Conservation (phyloP, 164 flowering plant species). For the Sextonia rubra region DNA sequence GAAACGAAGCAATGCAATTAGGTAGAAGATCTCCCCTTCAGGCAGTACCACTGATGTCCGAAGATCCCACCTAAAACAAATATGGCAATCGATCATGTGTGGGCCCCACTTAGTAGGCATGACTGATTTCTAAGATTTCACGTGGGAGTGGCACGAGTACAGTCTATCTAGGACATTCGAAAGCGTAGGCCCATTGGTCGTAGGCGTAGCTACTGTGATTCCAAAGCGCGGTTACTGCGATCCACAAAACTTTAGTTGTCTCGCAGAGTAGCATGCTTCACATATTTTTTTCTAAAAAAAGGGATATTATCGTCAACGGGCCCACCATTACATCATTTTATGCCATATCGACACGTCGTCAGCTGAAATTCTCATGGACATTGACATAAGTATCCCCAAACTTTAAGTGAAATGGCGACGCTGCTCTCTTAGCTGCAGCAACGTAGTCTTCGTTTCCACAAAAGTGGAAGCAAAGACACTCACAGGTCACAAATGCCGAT, state of each 20-base stretch:
- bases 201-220: not conserved
- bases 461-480: not conserved
- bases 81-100: not conserved
- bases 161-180: not conserved
- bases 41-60: conserved; percentile 73
- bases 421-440: not conserved
- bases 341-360: not conserved
- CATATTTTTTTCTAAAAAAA: not conserved
- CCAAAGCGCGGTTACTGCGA: not conserved
- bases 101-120: not conserved
- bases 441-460: not conserved
- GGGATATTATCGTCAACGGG: not conserved
- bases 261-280: not conserved
- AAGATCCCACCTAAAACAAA: conserved; percentile 63
- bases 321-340: too few species aligned
- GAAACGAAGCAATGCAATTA: conserved; percentile 72
- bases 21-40: conserved; percentile 70
- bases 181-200: not conserved
- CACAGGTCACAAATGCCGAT: too few species aligned
- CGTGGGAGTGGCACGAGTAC: too few species aligned
- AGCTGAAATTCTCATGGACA: not conserved
- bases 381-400: not conserved
- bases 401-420: conserved; percentile 2
- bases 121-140: too few species aligned
- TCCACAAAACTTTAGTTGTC: not conserved